These are phyloP conservation scores for Achaetomiella virescens DNA, from an alignment of 495 filamentous ascomycete genomes.

Conservation along the genomic window DNA sequence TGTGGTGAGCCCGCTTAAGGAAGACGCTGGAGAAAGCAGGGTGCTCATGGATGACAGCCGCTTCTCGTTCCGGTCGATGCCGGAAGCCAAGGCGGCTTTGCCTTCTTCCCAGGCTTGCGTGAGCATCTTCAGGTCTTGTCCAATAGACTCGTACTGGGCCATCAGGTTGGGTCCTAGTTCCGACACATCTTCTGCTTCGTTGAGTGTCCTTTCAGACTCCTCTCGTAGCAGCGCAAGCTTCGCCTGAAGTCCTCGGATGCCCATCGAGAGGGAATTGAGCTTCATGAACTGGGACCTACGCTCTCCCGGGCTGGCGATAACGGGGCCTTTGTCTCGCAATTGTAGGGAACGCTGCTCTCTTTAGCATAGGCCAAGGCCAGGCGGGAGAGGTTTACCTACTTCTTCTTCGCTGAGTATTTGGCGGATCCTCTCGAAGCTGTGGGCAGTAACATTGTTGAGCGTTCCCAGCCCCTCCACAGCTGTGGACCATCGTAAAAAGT, in stretches of 20 bases:
- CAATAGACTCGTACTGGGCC: constrained; percentile 90
- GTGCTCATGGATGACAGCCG: constrained; percentile 63
- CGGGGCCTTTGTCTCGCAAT: constrained; percentile 57
- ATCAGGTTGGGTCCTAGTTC: constrained; percentile 71
- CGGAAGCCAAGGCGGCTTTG: constrained; percentile 64
- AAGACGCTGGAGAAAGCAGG: constrained; percentile 68
- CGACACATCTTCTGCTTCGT: constrained; percentile 64
- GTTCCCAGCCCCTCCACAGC: constrained; percentile 69
- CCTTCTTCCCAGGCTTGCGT: constrained; percentile 90
- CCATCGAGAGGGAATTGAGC: constrained; percentile 79
- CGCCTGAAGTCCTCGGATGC: constrained; percentile 86
- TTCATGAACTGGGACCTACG: constrained; percentile 79
- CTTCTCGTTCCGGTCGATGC: constrained; percentile 66
- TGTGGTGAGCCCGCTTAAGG: constrained; percentile 76
- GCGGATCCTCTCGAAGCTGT: constrained; percentile 50
- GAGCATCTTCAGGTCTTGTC: constrained; percentile 72
- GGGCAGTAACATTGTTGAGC: constrained; percentile 52
- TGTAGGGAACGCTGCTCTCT: constrained; percentile 31
- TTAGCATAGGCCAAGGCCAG: constrained; percentile 6
- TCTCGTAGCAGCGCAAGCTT: constrained; percentile 91
- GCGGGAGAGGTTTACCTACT: constrained; percentile 44
- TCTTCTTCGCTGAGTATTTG: constrained; percentile 77
- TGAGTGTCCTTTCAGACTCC: constrained; percentile 71
- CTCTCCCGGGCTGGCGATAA: constrained; percentile 69
- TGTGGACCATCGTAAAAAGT: constrained; percentile 72